A percentile compares a stretch with the other conserved stretches of the same genome.
phyloP scores from a whole-genome alignment of 257 asterid species.

The Buddleja alternifolia region DNA sequence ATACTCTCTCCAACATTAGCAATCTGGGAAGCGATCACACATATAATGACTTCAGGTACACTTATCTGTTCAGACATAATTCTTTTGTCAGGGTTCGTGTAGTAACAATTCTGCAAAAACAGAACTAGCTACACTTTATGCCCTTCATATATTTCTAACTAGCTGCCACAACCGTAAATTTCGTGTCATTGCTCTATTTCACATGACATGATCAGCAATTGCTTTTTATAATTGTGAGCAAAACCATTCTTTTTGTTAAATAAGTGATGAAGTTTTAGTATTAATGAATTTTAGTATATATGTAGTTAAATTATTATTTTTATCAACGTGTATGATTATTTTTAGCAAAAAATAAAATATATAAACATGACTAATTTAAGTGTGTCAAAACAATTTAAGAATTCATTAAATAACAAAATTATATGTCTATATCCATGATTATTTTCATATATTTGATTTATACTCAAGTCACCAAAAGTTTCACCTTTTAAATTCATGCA shows the following conservation, averaged over 20 bases:
- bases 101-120: background rate
- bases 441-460: background rate
- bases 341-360: no score
- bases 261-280: no score
- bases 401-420: no score
- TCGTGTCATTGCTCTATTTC: background rate
- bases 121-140: background rate
- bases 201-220: background rate
- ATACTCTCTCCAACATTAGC: slow-evolving; percentile 97
- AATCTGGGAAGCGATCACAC: slow-evolving; percentile 87
- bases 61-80: slow-evolving; percentile 55
- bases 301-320: no score
- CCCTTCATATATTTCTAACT: no score
- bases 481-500: background rate
- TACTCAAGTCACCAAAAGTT: background rate
- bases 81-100: slow-evolving; percentile 28
- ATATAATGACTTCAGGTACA: slow-evolving; percentile 52
- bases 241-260: no score
- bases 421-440: no score
- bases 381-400: no score
- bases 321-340: no score
- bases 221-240: no score
- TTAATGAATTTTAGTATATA: no score
- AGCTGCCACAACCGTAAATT: background rate
- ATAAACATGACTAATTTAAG: no score